Evolutionary conservation across 805 yeast genomes (phyloP), one percentile per base, ranked within the genome.

Genomic region (Suhomyces sp.): DNA sequence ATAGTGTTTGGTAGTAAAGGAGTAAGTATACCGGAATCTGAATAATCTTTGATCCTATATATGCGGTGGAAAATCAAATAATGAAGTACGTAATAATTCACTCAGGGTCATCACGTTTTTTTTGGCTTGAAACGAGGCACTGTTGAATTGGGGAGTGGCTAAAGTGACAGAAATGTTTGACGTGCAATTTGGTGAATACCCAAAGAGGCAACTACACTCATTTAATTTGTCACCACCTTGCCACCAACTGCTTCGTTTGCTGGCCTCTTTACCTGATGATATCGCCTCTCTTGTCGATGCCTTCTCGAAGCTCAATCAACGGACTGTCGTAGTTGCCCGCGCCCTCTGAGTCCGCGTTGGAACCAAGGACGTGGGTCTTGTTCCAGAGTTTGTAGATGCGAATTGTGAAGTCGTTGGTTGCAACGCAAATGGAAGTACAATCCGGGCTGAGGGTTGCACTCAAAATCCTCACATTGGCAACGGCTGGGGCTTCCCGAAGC

Each of bases 401-500:
- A 2, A 88, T 75, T 0, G 93, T 81, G 42, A 80, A 82, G 56
- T 88, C 95, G 51, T 80, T 85, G 0, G 87, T 70, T 0, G 93
- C 90, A 1, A 84, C 77, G 40, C 91, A 83, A 0, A 88, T 62
- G 1, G 79, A 65, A 9, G 70, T 63, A 12, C 64, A 69, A 50
- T 81, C 83, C 6, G 88, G 88, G 0, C 95, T 81, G 6, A 71
- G 40, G 2, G 74, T 79, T 1, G 93, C 80, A 40, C 85, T 74
- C 23, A 88, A 54, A 0, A 81, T 79, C 44, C 96, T 67, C 18
- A 79, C 51, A 36, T 75, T 70, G 2, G 71, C 53, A 8, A 38
- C 42, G 0, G 81, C 71, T 14, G 68, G 71, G 2, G 81, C 81
- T 40, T 72, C 72, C 1, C 68, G 50, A 18, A 72, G 44, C 3